These are phyloP conservation scores for Penicillium cataractarum DNA, from an alignment of 495 filamentous ascomycete species.

Conservation along the genomic window DNA sequence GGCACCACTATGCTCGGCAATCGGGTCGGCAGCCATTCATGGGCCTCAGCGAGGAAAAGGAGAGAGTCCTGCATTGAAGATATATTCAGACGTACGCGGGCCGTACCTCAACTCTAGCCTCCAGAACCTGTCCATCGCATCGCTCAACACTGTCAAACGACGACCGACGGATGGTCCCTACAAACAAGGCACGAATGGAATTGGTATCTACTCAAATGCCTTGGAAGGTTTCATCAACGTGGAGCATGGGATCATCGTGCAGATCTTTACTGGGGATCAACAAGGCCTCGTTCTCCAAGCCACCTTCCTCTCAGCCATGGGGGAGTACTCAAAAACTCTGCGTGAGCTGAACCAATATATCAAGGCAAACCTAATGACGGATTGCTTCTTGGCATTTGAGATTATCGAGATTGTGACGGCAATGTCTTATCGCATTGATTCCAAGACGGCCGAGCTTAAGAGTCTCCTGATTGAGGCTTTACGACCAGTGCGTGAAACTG, in stretches of 20 bases:
- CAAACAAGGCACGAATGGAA: slow-evolving; percentile 87
- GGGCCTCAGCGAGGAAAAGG: slow-evolving; percentile 50
- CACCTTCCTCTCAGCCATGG: slow-evolving; percentile 74
- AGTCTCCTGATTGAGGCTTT: slow-evolving; percentile 79
- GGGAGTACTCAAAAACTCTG: slow-evolving; percentile 82
- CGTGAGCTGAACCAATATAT: slow-evolving; percentile 90
- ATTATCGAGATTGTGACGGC: slow-evolving; percentile 89
- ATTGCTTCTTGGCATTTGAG: slow-evolving; percentile 96
- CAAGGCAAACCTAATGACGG: slow-evolving; percentile 80
- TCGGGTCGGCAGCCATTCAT: slow-evolving; percentile 56
- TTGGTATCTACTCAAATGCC: slow-evolving; percentile 83
- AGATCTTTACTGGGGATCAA: slow-evolving; percentile 81
- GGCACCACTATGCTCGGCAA: slow-evolving; percentile 58
- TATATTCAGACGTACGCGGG: slow-evolving; percentile 83
- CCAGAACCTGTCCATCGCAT: slow-evolving; percentile 83
- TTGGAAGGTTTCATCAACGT: slow-evolving; percentile 83
- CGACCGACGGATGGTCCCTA: slow-evolving; percentile 80
- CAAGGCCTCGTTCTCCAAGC: slow-evolving; percentile 76
- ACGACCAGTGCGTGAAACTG: slow-evolving; percentile 88
- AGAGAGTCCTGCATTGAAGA: slow-evolving; percentile 65
- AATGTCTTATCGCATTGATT: slow-evolving; percentile 77
- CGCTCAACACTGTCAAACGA: slow-evolving; percentile 84
- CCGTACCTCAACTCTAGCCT: slow-evolving; percentile 80
- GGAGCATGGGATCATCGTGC: slow-evolving; percentile 86
- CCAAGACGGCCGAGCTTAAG: slow-evolving; percentile 84